Evolutionary conservation across 1,284 basidiomycete species (phyloP), one percentile per base, ranked within the genome.

Genomic region (Termitomyces sp.): DNA sequence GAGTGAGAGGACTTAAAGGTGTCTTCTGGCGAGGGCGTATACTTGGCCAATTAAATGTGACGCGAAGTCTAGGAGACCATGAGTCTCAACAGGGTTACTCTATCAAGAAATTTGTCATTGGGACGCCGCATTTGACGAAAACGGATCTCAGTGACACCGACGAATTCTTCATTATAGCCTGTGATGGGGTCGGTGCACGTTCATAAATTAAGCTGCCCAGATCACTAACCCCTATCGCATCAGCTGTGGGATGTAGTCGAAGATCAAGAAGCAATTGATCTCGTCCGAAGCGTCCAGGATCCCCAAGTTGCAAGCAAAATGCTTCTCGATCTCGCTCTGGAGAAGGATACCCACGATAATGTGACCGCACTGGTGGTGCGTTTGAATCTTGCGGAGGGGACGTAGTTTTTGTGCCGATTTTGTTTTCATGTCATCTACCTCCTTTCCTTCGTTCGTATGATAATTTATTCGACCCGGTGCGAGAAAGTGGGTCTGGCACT

Each of bases 21-120:
- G 51, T 61, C 21, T 59, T 61, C 30, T 61, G 58, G 49, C 55
- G 58, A 36, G 60, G 60, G 31, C 60, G 60, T 28, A 55, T 61
- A 17, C 55, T 59, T 42, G 60, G 60, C 36, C 58, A 59, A 39
- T 26, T 61, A 12, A 61, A 61, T 40, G 41, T 61, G 30, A 61
- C 60, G 8, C 58, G 60, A 40, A 59, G 60, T 50, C 42, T 61
- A 3, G 60, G 60, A 15, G 56, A 61, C 24, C 60, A 61, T 21
- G 58, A 59, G n/a, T 46, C 55, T 7, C 53, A 57, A 30, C 55
- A 59, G 42, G 58, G 58, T 28, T 59, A 52, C 21, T 61, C 60
- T 2, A 42, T 61, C 48, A 61, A 61, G 42, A 59, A 59, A 38
- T 61, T 55, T 13, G 51, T 61, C 21, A 45, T 59, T 21, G 49